Evolutionary conservation across 257 asterid genomes (phyloP).

Genomic region (Solanum acaule): DNA sequence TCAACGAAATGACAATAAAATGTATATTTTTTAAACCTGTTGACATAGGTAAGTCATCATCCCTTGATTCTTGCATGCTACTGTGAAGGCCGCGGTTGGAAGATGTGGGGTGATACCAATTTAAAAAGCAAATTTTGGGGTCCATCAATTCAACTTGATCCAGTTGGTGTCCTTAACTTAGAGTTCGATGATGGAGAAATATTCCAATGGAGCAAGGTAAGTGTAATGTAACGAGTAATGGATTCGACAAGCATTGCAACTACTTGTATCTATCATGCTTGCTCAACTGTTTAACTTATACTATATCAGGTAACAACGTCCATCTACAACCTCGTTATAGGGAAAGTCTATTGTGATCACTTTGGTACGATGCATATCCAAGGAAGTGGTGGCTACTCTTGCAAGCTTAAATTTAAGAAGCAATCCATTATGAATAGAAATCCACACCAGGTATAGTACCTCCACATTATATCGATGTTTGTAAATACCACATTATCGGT

Average conservation of each 20-base stretch:
- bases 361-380: conserved; percentile 15
- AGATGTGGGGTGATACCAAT: conserved; percentile 13
- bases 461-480: neutral
- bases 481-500: neutral
- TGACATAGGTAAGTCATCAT: conserved; percentile 17
- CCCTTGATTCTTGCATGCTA: conserved; percentile 13
- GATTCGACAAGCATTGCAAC: neutral
- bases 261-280: neutral
- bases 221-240: neutral
- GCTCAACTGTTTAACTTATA: neutral
- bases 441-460: conserved; percentile 4
- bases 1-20: neutral
- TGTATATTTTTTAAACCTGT: neutral
- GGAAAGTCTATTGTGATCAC: conserved; percentile 18
- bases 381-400: conserved; percentile 4
- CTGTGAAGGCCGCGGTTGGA: conserved; percentile 18
- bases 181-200: conserved; percentile 20
- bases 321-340: conserved; percentile 11
- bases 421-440: conserved; percentile 10
- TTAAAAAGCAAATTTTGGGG: conserved; percentile 18
- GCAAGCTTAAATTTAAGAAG: conserved; percentile 15
- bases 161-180: conserved; percentile 13
- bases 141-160: conserved; percentile 18
- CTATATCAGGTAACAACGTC: conserved; percentile 14
- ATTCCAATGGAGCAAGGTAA: conserved; percentile 14